Conservation (phyloP, 108 stramenopile genomes). For the Cyclotella cryptica region DNA sequence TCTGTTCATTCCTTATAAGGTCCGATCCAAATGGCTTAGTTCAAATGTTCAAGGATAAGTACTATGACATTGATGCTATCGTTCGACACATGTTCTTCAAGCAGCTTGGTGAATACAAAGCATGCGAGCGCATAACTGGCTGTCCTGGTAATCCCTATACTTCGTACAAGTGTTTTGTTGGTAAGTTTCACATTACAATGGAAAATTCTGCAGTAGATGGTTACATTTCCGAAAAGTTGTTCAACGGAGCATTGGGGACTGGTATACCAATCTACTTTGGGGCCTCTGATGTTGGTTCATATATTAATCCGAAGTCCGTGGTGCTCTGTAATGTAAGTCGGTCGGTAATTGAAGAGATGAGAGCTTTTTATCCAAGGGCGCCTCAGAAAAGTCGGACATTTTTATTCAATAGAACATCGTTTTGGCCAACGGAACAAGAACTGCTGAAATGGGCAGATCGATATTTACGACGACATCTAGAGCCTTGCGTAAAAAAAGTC, state of each 20-base stretch:
- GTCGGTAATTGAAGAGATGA: slow-evolving; percentile 26
- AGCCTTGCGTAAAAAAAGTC: slow-evolving; percentile 27
- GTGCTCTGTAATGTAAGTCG: slow-evolving; percentile 18
- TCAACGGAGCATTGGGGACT: slow-evolving; percentile 20
- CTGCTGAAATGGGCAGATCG: slow-evolving; percentile 16
- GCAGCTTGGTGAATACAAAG: slow-evolving; percentile 26
- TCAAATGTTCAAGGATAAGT: slow-evolving; percentile 1
- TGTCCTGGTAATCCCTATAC: slow-evolving; percentile 18
- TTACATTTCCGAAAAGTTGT: slow-evolving; percentile 27
- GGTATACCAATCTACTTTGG: slow-evolving; percentile 36
- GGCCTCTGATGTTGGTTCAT: slow-evolving; percentile 22
- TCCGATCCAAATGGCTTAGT: background rate
- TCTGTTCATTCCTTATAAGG: slow-evolving; percentile 23
- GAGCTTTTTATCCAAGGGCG: slow-evolving; percentile 21
- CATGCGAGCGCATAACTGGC: slow-evolving; percentile 10
- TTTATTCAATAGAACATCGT: slow-evolving; percentile 16
- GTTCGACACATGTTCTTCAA: slow-evolving; percentile 25
- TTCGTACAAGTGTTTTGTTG: slow-evolving; percentile 22
- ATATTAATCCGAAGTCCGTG: slow-evolving; percentile 11
- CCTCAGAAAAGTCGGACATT: slow-evolving; percentile 6
- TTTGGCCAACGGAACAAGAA: slow-evolving; percentile 24
- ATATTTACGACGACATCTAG: slow-evolving; percentile 16
- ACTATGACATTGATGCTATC: slow-evolving; percentile 30
- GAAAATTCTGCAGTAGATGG: slow-evolving; percentile 25
- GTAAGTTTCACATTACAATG: slow-evolving; percentile 31